A percentile compares a stretch with the other conserved stretches of the same genome.
Conservation (phyloP, 2,329 filamentous ascomycete genomes). For the Diaporthe longicolla region DNA sequence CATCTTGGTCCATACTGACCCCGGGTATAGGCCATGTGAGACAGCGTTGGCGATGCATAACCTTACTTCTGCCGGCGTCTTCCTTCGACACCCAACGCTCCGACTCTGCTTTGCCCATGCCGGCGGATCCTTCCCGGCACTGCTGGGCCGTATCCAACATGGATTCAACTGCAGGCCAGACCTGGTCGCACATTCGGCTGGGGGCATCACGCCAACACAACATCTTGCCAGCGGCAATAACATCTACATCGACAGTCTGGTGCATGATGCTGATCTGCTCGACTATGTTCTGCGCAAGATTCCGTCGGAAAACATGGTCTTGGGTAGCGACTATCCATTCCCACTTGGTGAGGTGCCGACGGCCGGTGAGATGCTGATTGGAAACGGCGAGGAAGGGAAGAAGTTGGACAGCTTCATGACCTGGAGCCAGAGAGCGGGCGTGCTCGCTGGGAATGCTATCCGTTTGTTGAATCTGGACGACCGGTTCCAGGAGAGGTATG, state of each 20-base stretch:
- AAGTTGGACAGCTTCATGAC: slow-evolving; percentile 49
- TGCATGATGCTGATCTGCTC: slow-evolving; percentile 53
- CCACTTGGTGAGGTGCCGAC: slow-evolving; percentile 53
- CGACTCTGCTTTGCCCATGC: slow-evolving; percentile 54
- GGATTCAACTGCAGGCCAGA: slow-evolving; percentile 54
- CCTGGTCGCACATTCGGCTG: slow-evolving; percentile 50
- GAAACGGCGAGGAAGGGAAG: slow-evolving; percentile 43
- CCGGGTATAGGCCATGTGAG: slow-evolving; percentile 47
- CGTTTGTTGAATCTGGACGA: slow-evolving; percentile 49
- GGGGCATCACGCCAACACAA: slow-evolving; percentile 49
- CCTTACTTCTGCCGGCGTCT: slow-evolving; percentile 50
- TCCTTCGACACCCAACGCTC: slow-evolving; percentile 50
- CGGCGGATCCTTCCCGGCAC: slow-evolving; percentile 53
- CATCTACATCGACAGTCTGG: slow-evolving; percentile 54
- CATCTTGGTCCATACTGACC: neutral
- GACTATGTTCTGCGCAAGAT: slow-evolving; percentile 53
- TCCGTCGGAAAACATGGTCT: slow-evolving; percentile 49
- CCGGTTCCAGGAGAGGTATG: slow-evolving; percentile 47
- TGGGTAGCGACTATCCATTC: slow-evolving; percentile 55
- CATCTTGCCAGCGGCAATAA: slow-evolving; percentile 48
- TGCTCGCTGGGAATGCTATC: slow-evolving; percentile 53
- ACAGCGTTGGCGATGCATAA: slow-evolving; percentile 53
- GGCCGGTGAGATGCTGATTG: slow-evolving; percentile 52
- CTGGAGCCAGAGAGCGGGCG: slow-evolving; percentile 50
- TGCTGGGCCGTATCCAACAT: slow-evolving; percentile 54